A percentile compares a stretch with the other conserved stretches of the same genome.
Evolutionary conservation across 345 rosid species (phyloP).

Genomic region (Dimocarpus longan): DNA sequence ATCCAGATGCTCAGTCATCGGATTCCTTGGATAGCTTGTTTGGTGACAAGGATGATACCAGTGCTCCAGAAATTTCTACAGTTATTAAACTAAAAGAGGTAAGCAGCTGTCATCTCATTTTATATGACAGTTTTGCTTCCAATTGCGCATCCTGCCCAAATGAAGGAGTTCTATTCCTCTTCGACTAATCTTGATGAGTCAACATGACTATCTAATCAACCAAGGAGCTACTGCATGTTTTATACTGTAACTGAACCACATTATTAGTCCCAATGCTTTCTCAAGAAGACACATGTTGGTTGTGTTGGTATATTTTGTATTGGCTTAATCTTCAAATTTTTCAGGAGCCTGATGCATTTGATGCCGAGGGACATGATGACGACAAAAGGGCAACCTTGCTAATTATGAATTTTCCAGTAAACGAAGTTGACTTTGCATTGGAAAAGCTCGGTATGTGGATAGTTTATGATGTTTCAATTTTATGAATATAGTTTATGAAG

Average conservation of each 20-base stretch:
- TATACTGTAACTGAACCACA: neutral
- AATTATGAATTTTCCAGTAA: slow-evolving; percentile 67
- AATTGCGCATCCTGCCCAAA: neutral
- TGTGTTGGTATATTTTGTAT: neutral
- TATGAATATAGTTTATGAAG: neutral
- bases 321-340: slow-evolving; percentile 25
- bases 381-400: slow-evolving; percentile 60
- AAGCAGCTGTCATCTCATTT: slow-evolving; percentile 18
- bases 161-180: neutral
- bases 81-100: slow-evolving; percentile 58
- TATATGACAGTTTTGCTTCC: neutral
- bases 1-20: slow-evolving; percentile 34
- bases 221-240: neutral
- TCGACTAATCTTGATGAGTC: neutral
- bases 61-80: slow-evolving; percentile 31
- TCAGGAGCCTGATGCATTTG: slow-evolving; percentile 67
- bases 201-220: neutral
- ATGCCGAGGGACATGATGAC: slow-evolving; percentile 40
- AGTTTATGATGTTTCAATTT: neutral
- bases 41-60: slow-evolving; percentile 37
- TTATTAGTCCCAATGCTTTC: neutral
- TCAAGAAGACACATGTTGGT: neutral
- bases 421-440: slow-evolving; percentile 72
- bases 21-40: slow-evolving; percentile 44
- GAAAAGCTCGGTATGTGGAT: slow-evolving; percentile 65